A percentile compares a stretch with the other conserved stretches of the same genome.
Evolutionary conservation across 768 basidiomycete species (phyloP).

Genomic region (Amanita pallidorosea): DNA sequence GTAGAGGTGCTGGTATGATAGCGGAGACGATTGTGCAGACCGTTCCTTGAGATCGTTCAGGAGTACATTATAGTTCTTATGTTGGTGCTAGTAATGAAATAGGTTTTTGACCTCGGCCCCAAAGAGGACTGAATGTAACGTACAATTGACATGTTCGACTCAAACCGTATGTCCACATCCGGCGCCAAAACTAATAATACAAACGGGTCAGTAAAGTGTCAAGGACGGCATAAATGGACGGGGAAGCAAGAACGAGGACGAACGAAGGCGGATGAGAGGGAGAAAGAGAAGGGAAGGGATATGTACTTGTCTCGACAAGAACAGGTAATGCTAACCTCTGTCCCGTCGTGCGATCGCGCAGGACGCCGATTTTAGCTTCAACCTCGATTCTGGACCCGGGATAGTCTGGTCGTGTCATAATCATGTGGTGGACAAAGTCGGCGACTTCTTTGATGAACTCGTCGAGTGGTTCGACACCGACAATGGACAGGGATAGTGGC

Average conservation of each 20-base stretch:
- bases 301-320: constrained; percentile 77
- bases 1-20: constrained; percentile 68
- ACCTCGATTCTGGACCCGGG: constrained; percentile 61
- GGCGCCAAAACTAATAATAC: constrained; percentile 51
- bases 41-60: constrained; percentile 68
- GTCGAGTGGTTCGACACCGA: constrained; percentile 84
- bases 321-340: constrained; percentile 61
- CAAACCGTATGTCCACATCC: constrained; percentile 64
- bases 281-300: constrained; percentile 6
- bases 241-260: neutral
- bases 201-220: neutral
- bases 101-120: neutral
- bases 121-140: constrained; percentile 18
- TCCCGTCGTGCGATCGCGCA: constrained; percentile 47
- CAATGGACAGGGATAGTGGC: constrained; percentile 68
- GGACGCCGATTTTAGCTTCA: constrained; percentile 80
- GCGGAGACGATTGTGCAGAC: constrained; percentile 27
- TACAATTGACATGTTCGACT: constrained; percentile 88
- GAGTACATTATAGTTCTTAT: constrained; percentile 75
- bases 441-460: constrained; percentile 90
- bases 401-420: constrained; percentile 42
- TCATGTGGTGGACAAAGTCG: constrained; percentile 75
- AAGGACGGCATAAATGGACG: neutral
- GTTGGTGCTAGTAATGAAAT: constrained; percentile 51
- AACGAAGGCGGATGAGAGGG: neutral